Percentiles rank a stretch among this genome's conserved stretches.
phyloP scores from a whole-genome alignment of 495 filamentous ascomycete genomes.

The Hypomontagnella submonticulosa region DNA sequence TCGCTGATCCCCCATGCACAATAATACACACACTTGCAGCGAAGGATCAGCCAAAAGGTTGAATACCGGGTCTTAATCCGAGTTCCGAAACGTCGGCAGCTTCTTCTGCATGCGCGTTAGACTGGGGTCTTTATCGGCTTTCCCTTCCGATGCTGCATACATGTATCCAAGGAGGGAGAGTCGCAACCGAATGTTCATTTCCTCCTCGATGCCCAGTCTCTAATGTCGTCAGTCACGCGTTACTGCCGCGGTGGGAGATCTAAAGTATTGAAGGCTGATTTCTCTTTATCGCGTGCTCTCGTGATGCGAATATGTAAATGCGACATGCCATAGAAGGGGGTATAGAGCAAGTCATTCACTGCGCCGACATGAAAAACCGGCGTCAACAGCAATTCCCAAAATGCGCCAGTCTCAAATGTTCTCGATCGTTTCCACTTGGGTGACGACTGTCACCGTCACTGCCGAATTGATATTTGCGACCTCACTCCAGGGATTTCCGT shows the following conservation, averaged over 20 bases:
- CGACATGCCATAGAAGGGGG: constrained; percentile 23
- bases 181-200: not conserved
- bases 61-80: constrained; percentile 22
- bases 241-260: not conserved
- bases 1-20: constrained; percentile 19
- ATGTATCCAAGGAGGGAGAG: not conserved
- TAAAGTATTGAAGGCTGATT: constrained; percentile 1
- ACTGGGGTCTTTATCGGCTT: constrained; percentile 26
- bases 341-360: constrained; percentile 27
- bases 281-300: constrained; percentile 13
- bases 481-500: constrained; percentile 45
- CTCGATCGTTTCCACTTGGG: constrained; percentile 31
- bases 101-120: constrained; percentile 11
- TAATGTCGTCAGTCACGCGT: not conserved
- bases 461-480: constrained; percentile 43
- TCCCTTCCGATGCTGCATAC: constrained; percentile 14
- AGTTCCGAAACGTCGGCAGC: constrained; percentile 25
- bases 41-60: constrained; percentile 16
- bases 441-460: constrained; percentile 42
- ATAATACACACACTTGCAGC: not conserved
- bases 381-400: constrained; percentile 20
- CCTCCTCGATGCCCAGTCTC: not conserved
- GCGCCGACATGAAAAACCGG: constrained; percentile 25
- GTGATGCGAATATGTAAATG: not conserved
- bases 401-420: constrained; percentile 11